Base-by-base conservation (phyloP, 148 eudicot species). In the Rhododendron ovatum region DNA sequence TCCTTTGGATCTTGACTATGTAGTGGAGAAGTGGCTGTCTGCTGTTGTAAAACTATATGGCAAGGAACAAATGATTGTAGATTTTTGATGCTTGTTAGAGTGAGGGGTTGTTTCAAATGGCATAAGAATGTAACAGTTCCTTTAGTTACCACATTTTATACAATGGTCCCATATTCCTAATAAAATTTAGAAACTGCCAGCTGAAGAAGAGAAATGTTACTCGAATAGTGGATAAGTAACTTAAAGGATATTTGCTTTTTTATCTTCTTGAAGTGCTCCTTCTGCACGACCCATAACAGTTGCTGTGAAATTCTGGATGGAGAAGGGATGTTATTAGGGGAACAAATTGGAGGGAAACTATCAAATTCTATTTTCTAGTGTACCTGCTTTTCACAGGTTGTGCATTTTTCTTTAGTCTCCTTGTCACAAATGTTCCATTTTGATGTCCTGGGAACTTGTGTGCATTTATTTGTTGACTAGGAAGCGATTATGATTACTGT, bases 211-310 rank as follows among this genome's bases (percentile, higher is more conserved):
- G 47, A 15, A 33, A 14, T 37, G 41, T 74, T 17, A 17, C 47
- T 37, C 9, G 79, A 17, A 35, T 39, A 39, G n/a, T 4, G 10
- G 79, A 75, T 75, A 75, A 75, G 45, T 22, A 37, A 20, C 47
- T 1, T 13, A 7, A 75, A 17, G 11, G 45, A 18, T 39, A 39
- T 35, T 35, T 35, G 24, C 24, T 17, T 75, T 24, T 24, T 75
- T 75, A 20, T 75, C 79, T 75, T 75, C 45, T 75, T 37, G 47
- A 39, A 75, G 47, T 75, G 79, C 79, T 75, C 79, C 79, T 37
- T 39, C 26, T 39, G 47, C 47, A 28, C 39, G 79, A 75, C 47
- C 22, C 79, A 14, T 75, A 39, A 6, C 48, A 37, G 11, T 18
- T 39, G 39, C 47, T 75, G 79, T 39, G 79, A 3, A 30, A 28